Conservation (phyloP, 2,329 filamentous ascomycete species). For the Diaporthe capsici region DNA sequence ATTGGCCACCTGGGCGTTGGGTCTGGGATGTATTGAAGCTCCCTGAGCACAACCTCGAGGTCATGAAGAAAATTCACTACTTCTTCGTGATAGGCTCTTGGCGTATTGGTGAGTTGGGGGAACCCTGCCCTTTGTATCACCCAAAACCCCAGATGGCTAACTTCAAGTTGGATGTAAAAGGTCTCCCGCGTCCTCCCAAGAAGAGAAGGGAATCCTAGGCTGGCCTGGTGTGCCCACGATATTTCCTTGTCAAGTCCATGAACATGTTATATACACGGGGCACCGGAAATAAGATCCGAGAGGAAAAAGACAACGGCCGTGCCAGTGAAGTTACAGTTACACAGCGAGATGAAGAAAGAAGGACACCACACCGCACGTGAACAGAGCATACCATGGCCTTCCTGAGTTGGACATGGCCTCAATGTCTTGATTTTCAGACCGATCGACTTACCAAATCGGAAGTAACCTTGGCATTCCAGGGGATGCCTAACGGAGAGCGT, state of each 20-base stretch:
- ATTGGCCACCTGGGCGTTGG: background rate
- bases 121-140: background rate
- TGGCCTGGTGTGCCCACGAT: background rate
- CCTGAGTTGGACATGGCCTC: too few relatives aligned
- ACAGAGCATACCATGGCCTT: too few relatives aligned
- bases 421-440: too few relatives aligned
- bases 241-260: background rate
- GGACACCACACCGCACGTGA: too few relatives aligned
- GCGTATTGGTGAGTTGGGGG: background rate
- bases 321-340: too few relatives aligned
- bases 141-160: background rate
- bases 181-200: background rate
- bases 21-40: background rate
- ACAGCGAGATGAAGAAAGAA: too few relatives aligned
- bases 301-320: too few relatives aligned
- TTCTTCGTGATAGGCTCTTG: background rate
- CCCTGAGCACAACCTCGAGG: background rate
- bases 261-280: background rate
- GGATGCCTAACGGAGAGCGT: too few relatives aligned
- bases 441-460: too few relatives aligned
- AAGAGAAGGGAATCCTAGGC: background rate
- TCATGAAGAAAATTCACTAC: slow-evolving; percentile 5
- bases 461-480: too few relatives aligned
- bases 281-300: background rate
- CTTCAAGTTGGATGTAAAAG: background rate